Conservation (phyloP, 192 early-diverging fungal species). For the Rhizophagus prolifer region DNA sequence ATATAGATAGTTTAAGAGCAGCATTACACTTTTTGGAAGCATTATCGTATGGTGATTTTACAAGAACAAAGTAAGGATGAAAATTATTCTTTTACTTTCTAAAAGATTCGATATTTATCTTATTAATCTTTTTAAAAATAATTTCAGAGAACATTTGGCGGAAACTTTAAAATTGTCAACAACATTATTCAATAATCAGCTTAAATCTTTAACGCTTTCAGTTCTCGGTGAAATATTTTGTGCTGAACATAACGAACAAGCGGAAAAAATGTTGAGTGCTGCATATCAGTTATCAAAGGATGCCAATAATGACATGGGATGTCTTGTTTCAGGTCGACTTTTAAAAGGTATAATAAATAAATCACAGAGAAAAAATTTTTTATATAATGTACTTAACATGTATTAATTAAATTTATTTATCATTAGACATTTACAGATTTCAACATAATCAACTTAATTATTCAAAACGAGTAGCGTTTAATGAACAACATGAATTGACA, state of each 20-base stretch:
- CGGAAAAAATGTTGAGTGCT: slow-evolving; percentile 44
- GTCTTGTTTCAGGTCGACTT: slow-evolving; percentile 18
- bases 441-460: slow-evolving; percentile 13
- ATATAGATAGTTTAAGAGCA: slow-evolving; percentile 26
- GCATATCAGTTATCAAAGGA: slow-evolving; percentile 25
- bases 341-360: slow-evolving; percentile 19
- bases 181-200: slow-evolving; percentile 37
- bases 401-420: not conserved
- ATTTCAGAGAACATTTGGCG: slow-evolving; percentile 40
- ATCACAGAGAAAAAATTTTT: too few species aligned
- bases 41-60: slow-evolving; percentile 10
- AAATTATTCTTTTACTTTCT: not conserved
- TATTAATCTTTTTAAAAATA: not conserved
- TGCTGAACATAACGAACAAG: slow-evolving; percentile 45
- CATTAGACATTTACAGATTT: slow-evolving; percentile 14
- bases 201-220: slow-evolving; percentile 40
- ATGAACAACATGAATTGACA: slow-evolving; percentile 19
- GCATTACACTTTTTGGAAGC: slow-evolving; percentile 12
- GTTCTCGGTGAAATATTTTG: slow-evolving; percentile 40
- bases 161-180: slow-evolving; percentile 41
- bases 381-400: too few species aligned
- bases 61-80: slow-evolving; percentile 5
- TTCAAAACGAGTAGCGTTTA: slow-evolving; percentile 4
- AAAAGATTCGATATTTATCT: not conserved
- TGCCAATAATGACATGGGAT: slow-evolving; percentile 9